A percentile compares a stretch with the other conserved stretches of the same genome.
Evolutionary conservation across 371 early-diverging fungal genomes (phyloP).

Genomic region (Entomophthora muscae): DNA sequence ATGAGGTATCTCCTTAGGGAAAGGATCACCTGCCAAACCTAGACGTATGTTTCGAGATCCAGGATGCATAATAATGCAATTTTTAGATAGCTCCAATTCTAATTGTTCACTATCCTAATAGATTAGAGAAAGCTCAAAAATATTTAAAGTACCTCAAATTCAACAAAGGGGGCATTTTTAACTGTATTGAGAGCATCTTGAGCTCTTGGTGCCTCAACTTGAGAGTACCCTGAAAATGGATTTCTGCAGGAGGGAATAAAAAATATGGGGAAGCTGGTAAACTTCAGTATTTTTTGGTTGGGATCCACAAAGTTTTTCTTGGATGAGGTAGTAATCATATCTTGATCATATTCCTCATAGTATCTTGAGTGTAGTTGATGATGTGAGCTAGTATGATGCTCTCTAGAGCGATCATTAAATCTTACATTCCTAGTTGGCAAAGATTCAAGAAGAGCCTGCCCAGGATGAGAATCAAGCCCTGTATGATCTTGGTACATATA

Average conservation of each 20-base stretch:
- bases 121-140: not conserved
- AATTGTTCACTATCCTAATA: slow-evolving; percentile 3
- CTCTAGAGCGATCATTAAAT: not conserved
- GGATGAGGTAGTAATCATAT: not conserved
- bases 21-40: slow-evolving; percentile 62
- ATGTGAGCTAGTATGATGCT: not conserved
- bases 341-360: not conserved
- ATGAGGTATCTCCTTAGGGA: slow-evolving; percentile 58
- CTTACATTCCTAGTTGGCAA: not conserved
- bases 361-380: not conserved
- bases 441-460: not conserved
- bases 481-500: not conserved
- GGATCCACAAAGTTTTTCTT: not conserved
- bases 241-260: not conserved
- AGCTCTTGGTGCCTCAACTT: not conserved
- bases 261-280: slow-evolving; percentile 6
- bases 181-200: not conserved
- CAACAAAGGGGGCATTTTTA: not conserved
- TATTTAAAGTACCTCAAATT: not conserved
- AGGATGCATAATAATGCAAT: slow-evolving; percentile 57
- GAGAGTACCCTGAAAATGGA: slow-evolving; percentile 1
- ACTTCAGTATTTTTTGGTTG: not conserved
- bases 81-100: not conserved
- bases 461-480: not conserved
- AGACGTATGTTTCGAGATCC: slow-evolving; percentile 66